Base-by-base conservation (phyloP, 2,329 filamentous ascomycete species). In the Botrytis galanthina region DNA sequence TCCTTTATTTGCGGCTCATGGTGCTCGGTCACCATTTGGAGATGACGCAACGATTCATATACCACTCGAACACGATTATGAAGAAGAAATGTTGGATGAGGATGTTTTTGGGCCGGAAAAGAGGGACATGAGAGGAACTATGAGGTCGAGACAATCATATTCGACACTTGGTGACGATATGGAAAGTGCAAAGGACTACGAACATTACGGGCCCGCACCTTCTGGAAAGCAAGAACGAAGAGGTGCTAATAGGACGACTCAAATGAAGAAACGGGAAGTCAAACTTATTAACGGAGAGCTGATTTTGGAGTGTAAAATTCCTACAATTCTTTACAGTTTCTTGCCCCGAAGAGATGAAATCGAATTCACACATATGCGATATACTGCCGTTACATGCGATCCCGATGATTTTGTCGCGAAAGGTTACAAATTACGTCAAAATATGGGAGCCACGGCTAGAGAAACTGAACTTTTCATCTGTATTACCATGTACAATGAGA, bases 401-500 rank as follows among this genome's bases (percentile, higher is more conserved):
- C 97, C 95, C 0, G 95, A 98, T 82, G 94, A 98, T 81, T 98
- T 97, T 79, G 92, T 94, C 4, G 87, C 91, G 12, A 89, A 91
- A 75, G 95, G 95, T 1, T 99, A 98, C 85, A 96, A 97, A 81
- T 85, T 99, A 79, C 92, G 96, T 71, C 96, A 98, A 83, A 93
- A 93, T 80, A 94, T 98, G 75, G 94, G 94, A 63, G 88, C 86
- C 73, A 97, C 93, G 0, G 86, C 91, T 42, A 90, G 96, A 75
- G 95, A 98, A 82, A 98, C 95, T 0, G 96, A 99, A 83, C 85
- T 99, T 12, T 96, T 98, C 82, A 97, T 99, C 79, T 97, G 95
- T 81, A 87, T 99, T 75, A 99, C 96, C 78, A 98, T 98, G 96
- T 98, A 98, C 85, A 99, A 99, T 83, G 96, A 99, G 83, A 93